Evolutionary conservation across 176 grass and related monocot species (phyloP), one percentile per base, ranked within the genome.

Genomic region (Triticum turgidum): DNA sequence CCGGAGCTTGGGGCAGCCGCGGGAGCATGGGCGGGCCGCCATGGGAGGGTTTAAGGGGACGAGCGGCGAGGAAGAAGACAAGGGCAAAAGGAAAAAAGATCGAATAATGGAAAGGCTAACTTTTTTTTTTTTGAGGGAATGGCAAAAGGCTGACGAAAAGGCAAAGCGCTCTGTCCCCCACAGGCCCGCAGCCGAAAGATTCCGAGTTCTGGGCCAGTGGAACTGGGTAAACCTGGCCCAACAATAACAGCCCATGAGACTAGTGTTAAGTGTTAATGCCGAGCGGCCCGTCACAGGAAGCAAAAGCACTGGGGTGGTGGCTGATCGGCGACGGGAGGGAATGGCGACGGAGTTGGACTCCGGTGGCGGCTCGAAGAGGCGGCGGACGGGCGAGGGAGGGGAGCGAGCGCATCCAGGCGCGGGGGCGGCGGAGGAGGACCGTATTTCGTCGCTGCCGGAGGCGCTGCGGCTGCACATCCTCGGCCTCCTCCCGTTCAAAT

Each of bases 391-490:
- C 12, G 37, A 42, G 21, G 69, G 6, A 72, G 66, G 21, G 32
- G 30, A 69, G 66, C 66, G 1, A 9, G 32, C 66, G 15, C 49
- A 17, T 52, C 14, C 49, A 52, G 49, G 49, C 49, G 42, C 41
- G 25, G 29, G 17, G 5, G 18, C 8, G 29, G 61, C 4, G 11
- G 71, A 3, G 13, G 61, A 33, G 20, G 83, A 77, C 83, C 29
- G 59, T 20, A 37, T 76, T 20, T 77, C 72, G 39, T 2, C 18
- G 2, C 27, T 77, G 27, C 61, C 83, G 10, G 41, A 85, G 73
- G 73, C 63, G 4, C 41, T 77, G 41, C 39, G 72, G 83, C 42
- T 85, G 61, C 20, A 14, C 20, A 85, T 77, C 73, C 73, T 85
- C 5, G 5, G 18, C 72, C 41, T 66, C 15, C 83, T 85, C 27